Evolutionary conservation across 768 basidiomycete species (phyloP).

Genomic region (Butyriboletus loyo): DNA sequence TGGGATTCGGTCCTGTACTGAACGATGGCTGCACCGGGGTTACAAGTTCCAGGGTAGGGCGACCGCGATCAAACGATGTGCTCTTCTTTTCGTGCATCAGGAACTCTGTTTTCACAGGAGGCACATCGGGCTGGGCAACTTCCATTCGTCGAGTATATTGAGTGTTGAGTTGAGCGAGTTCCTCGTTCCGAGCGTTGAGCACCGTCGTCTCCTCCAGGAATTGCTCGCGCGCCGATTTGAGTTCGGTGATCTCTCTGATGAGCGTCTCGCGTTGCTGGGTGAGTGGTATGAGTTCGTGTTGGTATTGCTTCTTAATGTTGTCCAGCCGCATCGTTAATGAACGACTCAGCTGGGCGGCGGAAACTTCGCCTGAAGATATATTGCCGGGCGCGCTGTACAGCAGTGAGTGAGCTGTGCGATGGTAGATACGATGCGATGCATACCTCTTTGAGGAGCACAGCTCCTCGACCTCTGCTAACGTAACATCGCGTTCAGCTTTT

Average conservation of each 20-base stretch:
- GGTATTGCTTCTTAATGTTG: constrained; percentile 82
- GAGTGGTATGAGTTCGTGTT: constrained; percentile 81
- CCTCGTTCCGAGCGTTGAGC: constrained; percentile 88
- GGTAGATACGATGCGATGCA: constrained; percentile 15
- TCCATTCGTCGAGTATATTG: constrained; percentile 83
- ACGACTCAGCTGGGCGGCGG: constrained; percentile 49
- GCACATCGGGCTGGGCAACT: constrained; percentile 13
- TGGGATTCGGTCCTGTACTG: constrained; percentile 17
- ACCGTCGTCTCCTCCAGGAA: constrained; percentile 90
- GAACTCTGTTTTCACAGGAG: constrained; percentile 7
- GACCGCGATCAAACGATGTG: constrained; percentile 28
- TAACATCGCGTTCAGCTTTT: constrained; percentile 86
- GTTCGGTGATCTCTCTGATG: constrained; percentile 77
- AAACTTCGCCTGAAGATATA: constrained; percentile 32
- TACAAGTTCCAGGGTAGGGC: constrained; percentile 9
- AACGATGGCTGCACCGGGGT: constrained; percentile 11
- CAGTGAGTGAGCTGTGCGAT: constrained; percentile 22
- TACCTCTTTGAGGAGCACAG: constrained; percentile 73
- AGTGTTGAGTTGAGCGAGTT: constrained; percentile 82
- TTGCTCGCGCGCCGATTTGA: constrained; percentile 80
- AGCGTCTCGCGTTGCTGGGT: constrained; percentile 78
- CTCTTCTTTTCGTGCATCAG: constrained; percentile 24
- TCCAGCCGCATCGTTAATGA: constrained; percentile 85
- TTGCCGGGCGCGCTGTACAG: constrained; percentile 26
- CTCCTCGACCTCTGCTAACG: constrained; percentile 92